Conservation (phyloP, 768 basidiomycete species). For the Mycena sanguinolenta region DNA sequence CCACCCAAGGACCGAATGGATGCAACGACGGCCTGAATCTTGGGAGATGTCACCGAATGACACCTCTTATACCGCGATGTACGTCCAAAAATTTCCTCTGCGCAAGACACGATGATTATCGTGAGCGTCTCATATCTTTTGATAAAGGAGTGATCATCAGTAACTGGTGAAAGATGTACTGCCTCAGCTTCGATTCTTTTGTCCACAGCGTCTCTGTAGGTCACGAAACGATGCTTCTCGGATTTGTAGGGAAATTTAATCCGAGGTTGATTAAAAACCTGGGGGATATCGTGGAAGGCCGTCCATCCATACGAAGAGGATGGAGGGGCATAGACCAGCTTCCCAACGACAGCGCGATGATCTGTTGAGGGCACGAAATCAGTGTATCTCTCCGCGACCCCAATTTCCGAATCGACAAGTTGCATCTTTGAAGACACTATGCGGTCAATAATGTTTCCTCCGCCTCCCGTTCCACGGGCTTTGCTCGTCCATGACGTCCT, state of each 20-base stretch:
- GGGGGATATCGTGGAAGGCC: neutral
- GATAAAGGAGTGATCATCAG: conserved; percentile 2
- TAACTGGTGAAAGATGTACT: neutral
- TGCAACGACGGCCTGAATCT: neutral
- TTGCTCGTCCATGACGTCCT: conserved; percentile 6
- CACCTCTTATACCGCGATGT: conserved; percentile 9
- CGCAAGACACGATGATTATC: neutral
- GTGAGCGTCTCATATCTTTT: conserved; percentile 9
- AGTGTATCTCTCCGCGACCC: conserved; percentile 3
- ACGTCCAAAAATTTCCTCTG: conserved; percentile 10
- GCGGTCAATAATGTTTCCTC: conserved; percentile 19
- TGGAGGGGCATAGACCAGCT: neutral
- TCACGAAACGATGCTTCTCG: conserved; percentile 5
- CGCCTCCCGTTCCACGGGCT: neutral
- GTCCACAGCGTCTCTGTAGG: neutral
- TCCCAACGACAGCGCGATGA: conserved; percentile 9
- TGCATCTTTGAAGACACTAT: neutral
- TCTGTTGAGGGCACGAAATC: conserved; percentile 21
- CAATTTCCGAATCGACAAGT: conserved; percentile 13
- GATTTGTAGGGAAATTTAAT: conserved; percentile 8
- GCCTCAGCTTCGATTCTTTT: conserved; percentile 10
- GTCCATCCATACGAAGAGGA: neutral
- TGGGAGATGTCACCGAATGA: neutral
- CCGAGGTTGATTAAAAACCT: conserved; percentile 12
- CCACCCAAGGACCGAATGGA: neutral